Percentiles rank a stretch among this genome's conserved stretches.
phyloP scores from a whole-genome alignment of 306 rosid genomes.

The Quercus alba region DNA sequence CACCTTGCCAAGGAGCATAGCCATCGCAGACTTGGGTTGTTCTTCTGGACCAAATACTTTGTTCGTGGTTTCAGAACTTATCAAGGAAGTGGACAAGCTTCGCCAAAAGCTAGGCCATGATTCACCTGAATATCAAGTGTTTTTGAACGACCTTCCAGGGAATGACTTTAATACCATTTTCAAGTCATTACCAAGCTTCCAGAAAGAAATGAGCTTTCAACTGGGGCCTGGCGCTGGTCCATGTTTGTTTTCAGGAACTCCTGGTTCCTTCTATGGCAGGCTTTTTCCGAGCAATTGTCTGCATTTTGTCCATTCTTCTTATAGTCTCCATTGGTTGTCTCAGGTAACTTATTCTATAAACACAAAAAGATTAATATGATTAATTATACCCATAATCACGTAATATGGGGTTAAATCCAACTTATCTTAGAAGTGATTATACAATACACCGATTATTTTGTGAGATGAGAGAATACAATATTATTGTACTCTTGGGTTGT shows the following conservation, averaged over 20 bases:
- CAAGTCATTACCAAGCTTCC: slow-evolving; percentile 33
- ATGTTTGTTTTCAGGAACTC: slow-evolving; percentile 41
- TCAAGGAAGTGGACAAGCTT: slow-evolving; percentile 34
- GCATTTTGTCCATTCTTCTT: slow-evolving; percentile 54
- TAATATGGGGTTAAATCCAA: too few relatives aligned
- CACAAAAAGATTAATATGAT: too few relatives aligned
- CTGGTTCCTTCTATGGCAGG: slow-evolving; percentile 58
- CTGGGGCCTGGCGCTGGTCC: slow-evolving; percentile 16
- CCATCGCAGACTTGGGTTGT: slow-evolving; percentile 60
- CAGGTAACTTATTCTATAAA: slow-evolving; percentile 23
- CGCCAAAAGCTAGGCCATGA: slow-evolving; percentile 13
- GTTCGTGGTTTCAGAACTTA: slow-evolving; percentile 25
- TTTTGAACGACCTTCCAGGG: slow-evolving; percentile 43
- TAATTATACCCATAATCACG: too few relatives aligned
- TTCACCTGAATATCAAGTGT: slow-evolving; percentile 37
- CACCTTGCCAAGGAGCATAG: slow-evolving; percentile 11
- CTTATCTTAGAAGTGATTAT: too few relatives aligned
- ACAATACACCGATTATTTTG: too few relatives aligned
- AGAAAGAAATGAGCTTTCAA: slow-evolving; percentile 22
- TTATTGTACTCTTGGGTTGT: too few relatives aligned
- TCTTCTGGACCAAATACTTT: slow-evolving; percentile 56
- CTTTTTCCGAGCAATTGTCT: slow-evolving; percentile 36
- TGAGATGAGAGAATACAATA: too few relatives aligned
- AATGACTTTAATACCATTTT: slow-evolving; percentile 58
- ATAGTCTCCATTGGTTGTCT: slow-evolving; percentile 53